Conservation (phyloP, 176 grass and related monocot species). For the Oryza australiensis region DNA sequence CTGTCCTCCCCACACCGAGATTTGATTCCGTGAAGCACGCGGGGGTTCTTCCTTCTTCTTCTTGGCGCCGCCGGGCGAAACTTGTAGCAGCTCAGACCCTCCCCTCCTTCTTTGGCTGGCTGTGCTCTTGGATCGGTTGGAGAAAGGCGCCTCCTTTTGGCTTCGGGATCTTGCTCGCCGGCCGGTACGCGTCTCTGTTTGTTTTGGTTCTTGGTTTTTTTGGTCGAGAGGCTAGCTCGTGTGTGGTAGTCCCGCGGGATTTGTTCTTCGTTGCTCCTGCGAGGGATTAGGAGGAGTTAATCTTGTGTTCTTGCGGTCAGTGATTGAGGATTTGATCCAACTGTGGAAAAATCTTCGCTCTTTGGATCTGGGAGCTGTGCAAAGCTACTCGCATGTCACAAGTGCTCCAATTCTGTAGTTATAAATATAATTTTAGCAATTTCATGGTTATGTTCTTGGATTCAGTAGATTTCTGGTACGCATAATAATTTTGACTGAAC, state of each 20-base stretch:
- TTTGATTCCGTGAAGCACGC: slow-evolving; percentile 33
- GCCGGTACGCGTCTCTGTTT: slow-evolving; percentile 20
- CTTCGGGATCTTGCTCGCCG: slow-evolving; percentile 26
- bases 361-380: slow-evolving; percentile 34
- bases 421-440: not conserved
- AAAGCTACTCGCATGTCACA: not conserved
- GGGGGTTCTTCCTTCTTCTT: not conserved
- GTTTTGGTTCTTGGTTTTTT: not conserved
- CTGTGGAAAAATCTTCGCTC: slow-evolving; percentile 3
- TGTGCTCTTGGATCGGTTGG: slow-evolving; percentile 24
- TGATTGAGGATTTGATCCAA: not conserved
- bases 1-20: slow-evolving; percentile 29
- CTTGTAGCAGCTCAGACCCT: not conserved
- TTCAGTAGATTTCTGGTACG: slow-evolving; percentile 17
- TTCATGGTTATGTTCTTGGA: not conserved
- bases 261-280: not conserved
- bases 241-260: too few relatives aligned
- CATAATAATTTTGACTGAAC: not conserved
- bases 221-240: not conserved
- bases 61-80: not conserved
- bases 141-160: not conserved
- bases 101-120: too few relatives aligned
- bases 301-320: not conserved
- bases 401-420: slow-evolving; percentile 1
- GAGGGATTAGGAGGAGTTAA: not conserved